Base-by-base conservation (phyloP, 2,329 filamentous ascomycete species). In the Myriosclerotinia curreyana region DNA sequence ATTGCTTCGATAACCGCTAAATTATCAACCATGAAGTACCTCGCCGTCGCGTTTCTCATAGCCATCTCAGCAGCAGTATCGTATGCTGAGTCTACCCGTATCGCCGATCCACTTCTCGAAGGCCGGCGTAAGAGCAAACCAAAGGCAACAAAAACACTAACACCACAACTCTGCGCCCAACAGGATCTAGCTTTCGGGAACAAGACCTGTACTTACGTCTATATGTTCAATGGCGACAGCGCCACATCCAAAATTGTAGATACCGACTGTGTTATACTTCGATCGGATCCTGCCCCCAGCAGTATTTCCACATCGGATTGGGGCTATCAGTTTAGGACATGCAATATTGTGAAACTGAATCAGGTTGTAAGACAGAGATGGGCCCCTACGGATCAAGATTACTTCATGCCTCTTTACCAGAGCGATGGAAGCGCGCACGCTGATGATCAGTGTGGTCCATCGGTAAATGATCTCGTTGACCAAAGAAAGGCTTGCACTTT, bases 391-490 rank as follows among this genome's bases (percentile, higher is more conserved):
- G 34, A 46, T 48, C 0, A 5, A 25, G 20, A 58, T 5, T 58
- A 58, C 20, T 34, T 46, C 20, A 58, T 58, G 54, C 54, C 54
- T 46, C 54, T 58, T 22, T 58, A 58, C 20, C 54, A 58, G 28
- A 36, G 20, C 5, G 28, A 48, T 17, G 42, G 20, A n/a, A 3
- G 1, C 7, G 4, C 14, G 2, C 28, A 44, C 40, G 3, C 1
- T 17, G 14, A n/a, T 20, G 4, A 6, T 3, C 28, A 46, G n/a
- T 28, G 12, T 17, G 54, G 54, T 34, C 54, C 54, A 17, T 58
- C 54, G 40, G 40, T 22, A 42, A 58, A 58, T 20, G 22, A 2
- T 14, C 25, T 9, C 1, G 8, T 4, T n/a, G 7, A 17, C 28
- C 7, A 20, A 4, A 36, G 20, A 15, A 7, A 22, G 14, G 20